These are phyloP conservation scores for Epichloe hybrida DNA, from an alignment of 2,329 filamentous ascomycete genomes.

Conservation along the genomic window DNA sequence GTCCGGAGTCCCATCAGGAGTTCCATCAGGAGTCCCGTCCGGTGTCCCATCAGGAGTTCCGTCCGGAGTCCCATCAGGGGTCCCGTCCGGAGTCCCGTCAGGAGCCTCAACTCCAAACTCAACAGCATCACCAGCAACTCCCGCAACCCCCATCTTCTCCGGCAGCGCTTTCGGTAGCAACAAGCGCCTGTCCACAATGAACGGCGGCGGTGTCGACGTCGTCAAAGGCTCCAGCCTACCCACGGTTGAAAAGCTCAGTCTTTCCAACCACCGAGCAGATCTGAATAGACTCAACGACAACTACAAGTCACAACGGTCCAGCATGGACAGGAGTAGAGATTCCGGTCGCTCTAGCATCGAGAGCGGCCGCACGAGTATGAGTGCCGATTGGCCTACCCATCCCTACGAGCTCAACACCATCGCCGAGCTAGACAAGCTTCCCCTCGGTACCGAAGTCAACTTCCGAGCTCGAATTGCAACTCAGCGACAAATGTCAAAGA, in stretches of 20 bases:
- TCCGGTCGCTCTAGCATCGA: constrained; percentile 16
- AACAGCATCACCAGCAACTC: constrained; percentile 6
- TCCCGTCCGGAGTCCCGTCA: too few species aligned
- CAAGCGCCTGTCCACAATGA: constrained; percentile 14
- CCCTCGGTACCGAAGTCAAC: constrained; percentile 26
- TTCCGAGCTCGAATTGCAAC: constrained; percentile 37
- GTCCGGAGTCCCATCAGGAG: neutral
- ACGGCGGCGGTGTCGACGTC: constrained; percentile 19
- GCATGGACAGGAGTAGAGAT: constrained; percentile 13
- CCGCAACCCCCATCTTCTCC: neutral
- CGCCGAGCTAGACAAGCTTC: constrained; percentile 22
- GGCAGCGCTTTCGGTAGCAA: constrained; percentile 11
- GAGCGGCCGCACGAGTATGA: constrained; percentile 22
- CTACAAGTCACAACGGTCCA: constrained; percentile 10
- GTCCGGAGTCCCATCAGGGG: too few species aligned
- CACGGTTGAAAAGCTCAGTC: constrained; percentile 14
- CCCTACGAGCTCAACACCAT: constrained; percentile 27
- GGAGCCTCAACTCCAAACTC: constrained; percentile 6
- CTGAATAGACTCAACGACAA: constrained; percentile 8
- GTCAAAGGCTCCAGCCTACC: constrained; percentile 15
- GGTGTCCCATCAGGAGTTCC: neutral
- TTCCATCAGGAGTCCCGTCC: too few species aligned
- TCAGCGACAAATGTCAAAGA: constrained; percentile 66
- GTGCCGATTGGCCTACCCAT: constrained; percentile 25
- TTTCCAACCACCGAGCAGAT: constrained; percentile 11